These are phyloP conservation scores for Fusarium tanahbumbuense DNA, from an alignment of 2,329 filamentous ascomycete species.

Conservation along the genomic window DNA sequence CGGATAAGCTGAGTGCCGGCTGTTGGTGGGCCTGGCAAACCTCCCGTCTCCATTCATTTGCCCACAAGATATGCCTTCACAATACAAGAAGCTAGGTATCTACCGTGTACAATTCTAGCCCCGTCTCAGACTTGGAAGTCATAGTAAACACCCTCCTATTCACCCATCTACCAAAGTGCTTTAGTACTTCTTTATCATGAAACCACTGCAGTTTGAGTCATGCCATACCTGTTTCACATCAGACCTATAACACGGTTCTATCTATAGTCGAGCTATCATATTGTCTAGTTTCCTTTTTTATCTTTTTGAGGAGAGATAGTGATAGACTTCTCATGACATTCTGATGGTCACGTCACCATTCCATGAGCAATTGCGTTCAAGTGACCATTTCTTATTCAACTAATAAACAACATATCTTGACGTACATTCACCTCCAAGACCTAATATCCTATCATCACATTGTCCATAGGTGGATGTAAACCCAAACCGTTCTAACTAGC, in stretches of 20 bases:
- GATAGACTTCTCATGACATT: background rate
- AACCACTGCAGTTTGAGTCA: conserved; percentile 10
- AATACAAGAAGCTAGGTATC: background rate
- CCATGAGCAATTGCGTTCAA: background rate
- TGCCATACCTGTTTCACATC: conserved; percentile 7
- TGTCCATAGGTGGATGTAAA: conserved; percentile 25
- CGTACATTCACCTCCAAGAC: conserved; percentile 18
- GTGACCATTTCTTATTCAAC: conserved; percentile 29
- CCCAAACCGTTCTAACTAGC: conserved; percentile 29
- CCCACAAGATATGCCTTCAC: background rate
- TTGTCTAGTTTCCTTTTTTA: background rate
- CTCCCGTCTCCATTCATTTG: background rate
- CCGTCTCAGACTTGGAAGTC: background rate
- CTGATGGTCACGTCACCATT: background rate
- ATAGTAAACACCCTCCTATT: background rate
- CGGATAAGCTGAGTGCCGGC: background rate
- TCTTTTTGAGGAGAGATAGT: no score
- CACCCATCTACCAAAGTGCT: background rate
- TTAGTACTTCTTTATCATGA: background rate
- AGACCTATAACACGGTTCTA: background rate
- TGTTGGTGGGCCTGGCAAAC: background rate
- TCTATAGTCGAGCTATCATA: background rate
- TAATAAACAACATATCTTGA: conserved; percentile 30
- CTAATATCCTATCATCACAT: conserved; percentile 18
- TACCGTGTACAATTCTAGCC: background rate